Base-by-base conservation (phyloP, 768 basidiomycete species). In the Clitopilus hobsonii region DNA sequence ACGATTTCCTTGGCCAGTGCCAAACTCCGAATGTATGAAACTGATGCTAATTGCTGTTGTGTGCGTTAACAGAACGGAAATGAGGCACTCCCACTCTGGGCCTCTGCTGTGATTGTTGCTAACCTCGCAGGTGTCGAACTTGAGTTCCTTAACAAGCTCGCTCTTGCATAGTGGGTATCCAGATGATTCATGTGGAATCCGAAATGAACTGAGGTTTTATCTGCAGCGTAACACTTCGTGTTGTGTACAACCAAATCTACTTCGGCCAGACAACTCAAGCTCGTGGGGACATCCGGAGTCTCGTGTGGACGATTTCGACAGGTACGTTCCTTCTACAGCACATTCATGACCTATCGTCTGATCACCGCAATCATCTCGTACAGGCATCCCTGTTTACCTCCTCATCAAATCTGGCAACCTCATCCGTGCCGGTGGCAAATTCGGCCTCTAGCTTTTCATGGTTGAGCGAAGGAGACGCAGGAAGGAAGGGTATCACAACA, bases 11-110 rank as follows among this genome's bases (percentile, higher is more conserved):
- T n/a, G n/a, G n/a, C n/a, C n/a, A n/a, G n/a, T n/a, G n/a, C n/a
- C n/a, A n/a, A n/a, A n/a, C n/a, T n/a, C n/a, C n/a, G n/a, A n/a
- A n/a, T n/a, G n/a, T n/a, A n/a, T n/a, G n/a, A n/a, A n/a, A n/a
- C n/a, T n/a, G n/a, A n/a, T n/a, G n/a, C n/a, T n/a, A n/a, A n/a
- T n/a, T n/a, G n/a, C n/a, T n/a, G n/a, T n/a, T n/a, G n/a, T n/a
- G n/a, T n/a, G n/a, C n/a, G n/a, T n/a, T n/a, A n/a, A n/a, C 53
- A 70, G 69, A 71, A 71, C 49, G 68, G 68, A 18, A 63, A 59
- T 29, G 69, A 71, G 51, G 61, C 56, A 13, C 63, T 69, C 54
- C 67, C 69, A 10, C 29, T 69, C 30, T 71, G 67, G 67, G 58
- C 55, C 24, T 56, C 58, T 5, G 69, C 67, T 8, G 56, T 69